Conservation (phyloP, 108 stramenopile species). For the Fragilariopsis cylindrus region DNA sequence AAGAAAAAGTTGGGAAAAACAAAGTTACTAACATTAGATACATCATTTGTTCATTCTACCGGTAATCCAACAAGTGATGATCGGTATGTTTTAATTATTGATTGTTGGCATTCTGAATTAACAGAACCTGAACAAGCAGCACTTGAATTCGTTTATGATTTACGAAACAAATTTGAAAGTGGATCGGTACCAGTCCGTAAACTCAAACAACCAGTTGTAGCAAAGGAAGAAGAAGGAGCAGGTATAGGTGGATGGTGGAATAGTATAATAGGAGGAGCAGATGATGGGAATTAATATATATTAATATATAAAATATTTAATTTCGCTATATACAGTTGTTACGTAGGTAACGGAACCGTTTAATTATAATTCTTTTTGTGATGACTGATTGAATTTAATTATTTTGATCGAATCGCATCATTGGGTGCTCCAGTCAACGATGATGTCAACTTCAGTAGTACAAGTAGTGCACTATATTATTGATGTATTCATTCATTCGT, state of each 20-base stretch:
- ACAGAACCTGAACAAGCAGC: slow-evolving; percentile 74
- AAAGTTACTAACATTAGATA: slow-evolving; percentile 83
- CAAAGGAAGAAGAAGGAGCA: slow-evolving; percentile 32
- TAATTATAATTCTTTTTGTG: neutral
- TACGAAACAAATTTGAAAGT: slow-evolving; percentile 85
- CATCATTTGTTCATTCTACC: slow-evolving; percentile 90
- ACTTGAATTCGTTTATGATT: slow-evolving; percentile 80
- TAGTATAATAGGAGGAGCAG: slow-evolving; percentile 43
- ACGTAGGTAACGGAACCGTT: neutral
- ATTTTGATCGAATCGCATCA: neutral
- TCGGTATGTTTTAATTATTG: slow-evolving; percentile 91
- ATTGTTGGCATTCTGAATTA: slow-evolving; percentile 95
- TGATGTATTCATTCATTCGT: slow-evolving; percentile 9
- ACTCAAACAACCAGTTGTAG: slow-evolving; percentile 33
- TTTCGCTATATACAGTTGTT: neutral
- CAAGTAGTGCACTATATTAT: neutral
- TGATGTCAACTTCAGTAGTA: no score
- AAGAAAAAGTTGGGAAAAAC: slow-evolving; percentile 64
- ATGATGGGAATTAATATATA: neutral
- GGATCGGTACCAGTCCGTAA: slow-evolving; percentile 80
- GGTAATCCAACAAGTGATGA: slow-evolving; percentile 81
- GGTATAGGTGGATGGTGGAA: slow-evolving; percentile 65
- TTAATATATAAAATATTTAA: neutral
- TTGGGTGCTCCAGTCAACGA: no score
- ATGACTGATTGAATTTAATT: neutral